These are phyloP conservation scores for Myriosclerotinia curreyana DNA, from an alignment of 2,329 filamentous ascomycete species.

Conservation along the genomic window DNA sequence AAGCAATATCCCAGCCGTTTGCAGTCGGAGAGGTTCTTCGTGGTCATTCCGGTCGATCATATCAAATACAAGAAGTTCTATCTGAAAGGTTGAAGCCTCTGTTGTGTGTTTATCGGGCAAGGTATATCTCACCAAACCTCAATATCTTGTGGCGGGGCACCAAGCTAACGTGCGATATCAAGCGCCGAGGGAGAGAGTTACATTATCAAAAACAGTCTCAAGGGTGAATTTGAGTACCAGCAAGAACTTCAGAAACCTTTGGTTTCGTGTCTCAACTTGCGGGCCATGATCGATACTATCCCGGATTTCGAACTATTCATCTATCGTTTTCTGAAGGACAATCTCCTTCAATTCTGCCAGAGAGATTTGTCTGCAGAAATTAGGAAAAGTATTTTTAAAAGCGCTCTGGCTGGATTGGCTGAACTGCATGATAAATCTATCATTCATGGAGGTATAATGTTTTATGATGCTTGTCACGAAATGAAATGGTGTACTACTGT, in stretches of 20 bases:
- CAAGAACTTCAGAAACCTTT: conserved; percentile 1
- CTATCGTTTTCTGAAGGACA: conserved; percentile 5
- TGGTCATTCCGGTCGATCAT: too few relatives aligned
- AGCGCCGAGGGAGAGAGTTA: background rate
- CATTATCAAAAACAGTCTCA: conserved; percentile 8
- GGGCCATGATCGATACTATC: background rate
- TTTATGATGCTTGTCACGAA: background rate
- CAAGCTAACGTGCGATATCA: background rate
- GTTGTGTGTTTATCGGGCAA: too few relatives aligned
- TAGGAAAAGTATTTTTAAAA: conserved; percentile 44
- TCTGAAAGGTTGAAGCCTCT: too few relatives aligned
- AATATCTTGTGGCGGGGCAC: too few relatives aligned
- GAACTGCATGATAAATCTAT: conserved; percentile 42
- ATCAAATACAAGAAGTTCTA: too few relatives aligned
- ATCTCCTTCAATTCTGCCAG: conserved; percentile 11
- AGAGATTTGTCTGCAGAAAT: background rate
- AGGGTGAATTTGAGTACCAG: conserved; percentile 9
- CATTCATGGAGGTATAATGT: conserved; percentile 39
- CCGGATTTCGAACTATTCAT: background rate
- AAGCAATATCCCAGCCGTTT: too few relatives aligned
- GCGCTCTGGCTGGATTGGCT: conserved; percentile 43
- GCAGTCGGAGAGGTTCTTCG: too few relatives aligned
- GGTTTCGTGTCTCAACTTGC: background rate
- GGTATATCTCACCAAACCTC: too few relatives aligned
- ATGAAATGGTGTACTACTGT: background rate